These are phyloP conservation scores for Evernia prunastri DNA, from an alignment of 495 filamentous ascomycete genomes.

Conservation along the genomic window DNA sequence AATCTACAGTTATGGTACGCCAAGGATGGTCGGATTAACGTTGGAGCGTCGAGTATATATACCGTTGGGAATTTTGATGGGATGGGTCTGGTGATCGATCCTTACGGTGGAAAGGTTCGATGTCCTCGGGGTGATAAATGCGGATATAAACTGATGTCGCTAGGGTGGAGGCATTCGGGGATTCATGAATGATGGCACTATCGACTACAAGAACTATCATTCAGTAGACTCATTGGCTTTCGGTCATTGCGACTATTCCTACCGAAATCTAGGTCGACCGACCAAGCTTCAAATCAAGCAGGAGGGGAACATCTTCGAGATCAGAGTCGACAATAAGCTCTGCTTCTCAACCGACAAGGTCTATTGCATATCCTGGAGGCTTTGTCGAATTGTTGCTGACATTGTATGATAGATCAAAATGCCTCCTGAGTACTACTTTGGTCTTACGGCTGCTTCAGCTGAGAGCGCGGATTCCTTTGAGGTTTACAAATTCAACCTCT, in stretches of 20 bases:
- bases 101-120: constrained; percentile 65
- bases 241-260: constrained; percentile 83
- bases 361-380: constrained; percentile 14
- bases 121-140: not conserved
- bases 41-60: constrained; percentile 72
- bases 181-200: constrained; percentile 87
- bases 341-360: constrained; percentile 82
- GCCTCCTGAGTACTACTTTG: constrained; percentile 76
- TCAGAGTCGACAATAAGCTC: constrained; percentile 70
- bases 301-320: constrained; percentile 56
- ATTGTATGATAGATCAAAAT: constrained; percentile 51
- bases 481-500: constrained; percentile 73
- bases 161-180: constrained; percentile 76
- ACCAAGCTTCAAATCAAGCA: constrained; percentile 70
- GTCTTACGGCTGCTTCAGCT: constrained; percentile 78
- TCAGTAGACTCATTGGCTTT: constrained; percentile 83
- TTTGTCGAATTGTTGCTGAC: constrained; percentile 2
- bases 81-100: constrained; percentile 77
- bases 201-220: constrained; percentile 70
- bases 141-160: constrained; percentile 13
- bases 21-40: constrained; percentile 56
- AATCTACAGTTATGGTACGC: constrained; percentile 93
- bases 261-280: constrained; percentile 84
- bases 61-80: constrained; percentile 79
- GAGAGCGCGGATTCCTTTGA: constrained; percentile 94